Evolutionary conservation across 352 stramenopile species (phyloP).

Genomic region (Peronospora belbahrii): DNA sequence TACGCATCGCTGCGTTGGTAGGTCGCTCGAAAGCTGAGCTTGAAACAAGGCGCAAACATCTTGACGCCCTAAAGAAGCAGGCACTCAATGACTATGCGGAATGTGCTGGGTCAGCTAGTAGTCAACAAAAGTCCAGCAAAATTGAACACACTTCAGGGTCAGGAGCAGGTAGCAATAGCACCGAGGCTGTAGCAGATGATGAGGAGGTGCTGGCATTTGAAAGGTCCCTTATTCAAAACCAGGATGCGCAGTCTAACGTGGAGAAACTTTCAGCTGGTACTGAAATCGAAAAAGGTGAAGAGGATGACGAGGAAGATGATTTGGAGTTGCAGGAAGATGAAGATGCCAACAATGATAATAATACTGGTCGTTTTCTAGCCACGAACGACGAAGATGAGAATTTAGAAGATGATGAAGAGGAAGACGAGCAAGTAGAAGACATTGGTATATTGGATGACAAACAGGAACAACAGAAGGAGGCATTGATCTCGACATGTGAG

Average conservation of each 20-base stretch:
- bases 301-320: conserved; percentile 34
- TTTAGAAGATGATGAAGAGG: conserved; percentile 20
- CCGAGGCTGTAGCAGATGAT: conserved; percentile 15
- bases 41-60: conserved; percentile 49
- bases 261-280: conserved; percentile 8
- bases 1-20: conserved; percentile 64
- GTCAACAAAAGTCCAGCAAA: conserved; percentile 14
- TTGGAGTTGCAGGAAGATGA: conserved; percentile 30
- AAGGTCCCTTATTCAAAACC: conserved; percentile 24
- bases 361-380: conserved; percentile 6
- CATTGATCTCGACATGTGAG: background rate
- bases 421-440: conserved; percentile 8
- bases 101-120: conserved; percentile 16
- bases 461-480: background rate
- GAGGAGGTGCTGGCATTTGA: conserved; percentile 37
- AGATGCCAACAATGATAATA: conserved; percentile 19
- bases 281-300: conserved; percentile 22
- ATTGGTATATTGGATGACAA: background rate
- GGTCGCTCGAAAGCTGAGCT: conserved; percentile 63
- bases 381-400: conserved; percentile 22
- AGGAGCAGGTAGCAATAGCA: conserved; percentile 4
- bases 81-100: conserved; percentile 51
- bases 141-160: conserved; percentile 1
- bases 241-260: conserved; percentile 8
- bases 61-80: conserved; percentile 70